A percentile compares a stretch with the other conserved stretches of the same genome.
phyloP scores from a whole-genome alignment of 1,139 yeast genomes.

The Sugiyamaella paludigena region DNA sequence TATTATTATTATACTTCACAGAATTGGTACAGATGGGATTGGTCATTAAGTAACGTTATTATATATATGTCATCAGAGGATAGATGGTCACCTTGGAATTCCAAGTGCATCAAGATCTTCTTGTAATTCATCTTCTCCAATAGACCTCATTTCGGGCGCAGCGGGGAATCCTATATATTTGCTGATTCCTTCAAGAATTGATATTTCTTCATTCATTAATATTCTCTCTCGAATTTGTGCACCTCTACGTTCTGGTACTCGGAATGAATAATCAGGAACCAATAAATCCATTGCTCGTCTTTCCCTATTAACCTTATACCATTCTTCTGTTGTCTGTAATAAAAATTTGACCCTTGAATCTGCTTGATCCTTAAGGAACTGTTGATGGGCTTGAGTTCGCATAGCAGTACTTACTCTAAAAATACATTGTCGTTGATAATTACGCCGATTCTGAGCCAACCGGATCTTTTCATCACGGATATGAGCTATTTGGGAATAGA shows the following conservation, averaged over 20 bases:
- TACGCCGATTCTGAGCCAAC: conserved; percentile 64
- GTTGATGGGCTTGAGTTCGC: conserved; percentile 81
- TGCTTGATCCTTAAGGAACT: conserved; percentile 64
- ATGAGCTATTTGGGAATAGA: conserved; percentile 68
- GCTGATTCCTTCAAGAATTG: conserved; percentile 55
- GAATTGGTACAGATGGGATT: not conserved
- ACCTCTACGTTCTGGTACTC: conserved; percentile 33
- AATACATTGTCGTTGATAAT: conserved; percentile 72
- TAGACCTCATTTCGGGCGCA: conserved; percentile 51
- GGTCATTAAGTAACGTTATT: not conserved
- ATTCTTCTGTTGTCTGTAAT: conserved; percentile 71
- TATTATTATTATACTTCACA: no score
- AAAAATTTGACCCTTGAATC: conserved; percentile 68
- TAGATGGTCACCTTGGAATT: conserved; percentile 14
- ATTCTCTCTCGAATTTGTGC: conserved; percentile 55
- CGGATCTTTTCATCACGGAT: conserved; percentile 67
- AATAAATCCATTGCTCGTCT: conserved; percentile 78
- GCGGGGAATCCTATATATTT: conserved; percentile 64
- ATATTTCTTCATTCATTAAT: conserved; percentile 54
- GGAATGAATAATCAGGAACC: conserved; percentile 48
- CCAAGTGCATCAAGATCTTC: conserved; percentile 34
- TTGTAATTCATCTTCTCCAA: conserved; percentile 38
- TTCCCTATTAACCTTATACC: conserved; percentile 93
- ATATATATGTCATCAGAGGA: not conserved
- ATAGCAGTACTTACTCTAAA: conserved; percentile 78